Base-by-base conservation (phyloP, 768 basidiomycete genomes). In the Clathrus columnatus region DNA sequence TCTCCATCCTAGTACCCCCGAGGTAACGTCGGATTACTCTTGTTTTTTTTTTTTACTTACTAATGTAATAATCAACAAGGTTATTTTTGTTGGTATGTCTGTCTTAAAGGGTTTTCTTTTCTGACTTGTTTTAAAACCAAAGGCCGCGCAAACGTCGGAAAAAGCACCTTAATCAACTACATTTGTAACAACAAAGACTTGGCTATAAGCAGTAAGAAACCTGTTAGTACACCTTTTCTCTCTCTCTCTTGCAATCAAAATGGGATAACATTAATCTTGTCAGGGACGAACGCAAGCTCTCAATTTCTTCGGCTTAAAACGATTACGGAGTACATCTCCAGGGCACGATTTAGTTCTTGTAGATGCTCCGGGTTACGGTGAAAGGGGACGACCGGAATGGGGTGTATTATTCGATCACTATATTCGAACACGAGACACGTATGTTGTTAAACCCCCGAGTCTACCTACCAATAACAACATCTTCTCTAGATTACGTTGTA, bases 71-170 rank as follows among this genome's bases (percentile, higher is more conserved):
- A 17, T 36, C 14, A 16, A 7, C 3, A 24, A 54, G 53, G 53
- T 54, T 11, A 45, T 54, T 45, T 26, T 54, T 29, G n/a, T 54
- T 11, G 53, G 53, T 54, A 46, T 17, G 42, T 18, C 44, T 54
- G 16, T 42, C n/a, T 36, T n/a, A 36, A 36, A 36, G 36, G 14
- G n/a, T 10, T 17, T 26, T n/a, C n/a, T 43, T 27, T 43, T 14
- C 11, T 36, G 2, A 4, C 10, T 52, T 52, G 30, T 21, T 52
- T 10, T 41, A 5, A 16, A 20, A 10, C 20, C 5, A 57, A n/a
- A 85, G 87, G 87, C 18, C 82, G 87, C 57, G 86, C 87, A 2
- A 90, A 90, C 62, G 81, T 75, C 21, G 87, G 87, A 24, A 90
- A 90, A 65, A 88, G 86, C 1, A 78, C 83, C 3, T 67, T 90